Evolutionary conservation across 2,329 filamentous ascomycete genomes (phyloP).

Genomic region (Fusarium abutilonis): DNA sequence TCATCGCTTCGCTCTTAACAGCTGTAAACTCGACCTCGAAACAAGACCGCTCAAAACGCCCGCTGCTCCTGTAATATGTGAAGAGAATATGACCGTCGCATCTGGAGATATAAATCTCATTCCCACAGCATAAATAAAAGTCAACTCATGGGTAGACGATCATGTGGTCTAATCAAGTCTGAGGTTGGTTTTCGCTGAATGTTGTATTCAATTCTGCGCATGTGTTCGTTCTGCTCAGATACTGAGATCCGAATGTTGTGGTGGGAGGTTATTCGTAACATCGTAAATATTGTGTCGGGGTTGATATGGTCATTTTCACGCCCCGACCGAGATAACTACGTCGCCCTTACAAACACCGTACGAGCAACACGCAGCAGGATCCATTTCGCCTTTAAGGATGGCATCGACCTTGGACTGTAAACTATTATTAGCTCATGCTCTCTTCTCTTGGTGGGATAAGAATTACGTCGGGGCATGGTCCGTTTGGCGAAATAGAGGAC

Average conservation of each 20-base stretch:
- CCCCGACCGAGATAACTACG: constrained; percentile 59
- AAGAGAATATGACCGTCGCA: background rate
- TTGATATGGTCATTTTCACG: constrained; percentile 24
- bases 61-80: background rate
- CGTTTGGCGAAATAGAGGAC: constrained; percentile 47
- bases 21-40: too few relatives aligned
- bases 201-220: background rate
- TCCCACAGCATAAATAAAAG: background rate
- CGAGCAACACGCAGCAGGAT: constrained; percentile 63
- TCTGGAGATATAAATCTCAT: background rate
- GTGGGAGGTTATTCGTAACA: constrained; percentile 29
- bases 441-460: background rate
- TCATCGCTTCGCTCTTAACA: background rate
- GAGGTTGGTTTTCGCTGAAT: background rate
- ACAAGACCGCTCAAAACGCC: background rate
- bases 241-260: background rate
- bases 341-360: constrained; percentile 63
- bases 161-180: background rate
- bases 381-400: constrained; percentile 60
- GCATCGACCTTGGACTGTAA: constrained; percentile 50
- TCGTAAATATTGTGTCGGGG: constrained; percentile 29
- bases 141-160: background rate
- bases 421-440: constrained; percentile 9
- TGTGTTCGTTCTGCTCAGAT: background rate
- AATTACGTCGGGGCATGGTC: constrained; percentile 51